Evolutionary conservation across 2,329 filamentous ascomycete genomes (phyloP), one percentile per base, ranked within the genome.

Genomic region (Diaporthe capsici): DNA sequence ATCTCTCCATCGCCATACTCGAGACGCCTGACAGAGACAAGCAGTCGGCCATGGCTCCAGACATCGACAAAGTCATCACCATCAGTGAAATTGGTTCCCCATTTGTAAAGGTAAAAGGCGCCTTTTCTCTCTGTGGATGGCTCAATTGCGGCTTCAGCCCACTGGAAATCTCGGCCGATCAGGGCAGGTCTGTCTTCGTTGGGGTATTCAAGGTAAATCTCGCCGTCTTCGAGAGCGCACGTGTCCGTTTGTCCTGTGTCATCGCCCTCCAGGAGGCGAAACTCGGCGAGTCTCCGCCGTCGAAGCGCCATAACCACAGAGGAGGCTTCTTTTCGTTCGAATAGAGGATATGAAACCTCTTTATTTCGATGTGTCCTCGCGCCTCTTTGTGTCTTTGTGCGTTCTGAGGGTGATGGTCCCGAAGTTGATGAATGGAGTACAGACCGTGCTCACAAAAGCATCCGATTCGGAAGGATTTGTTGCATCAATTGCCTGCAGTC

Each of bases 1-100:
- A 63, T 22, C 39, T 28, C 8, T 10, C n/a, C 39, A 63, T 63
- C 39, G 8, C n/a, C n/a, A 44, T 47, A 13, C 2, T 15, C 60
- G 13, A 31, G n/a, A 63, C 39, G 60, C 31, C 60, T 28, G 60
- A 63, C 39, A 20, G 60, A 63, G 60, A 63, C n/a, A 47, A 44
- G 60, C 15, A 63, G 39, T 63, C 60, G 39, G 25, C 60, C 25
- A 31, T 63, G 60, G 42, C 39, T 47, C 60, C 39, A 63, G 25
- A 63, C 42, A 31, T 63, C 25, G 39, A 63, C 39, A 1, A 28
- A 63, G 39, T 28, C 60, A 63, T 28, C 7, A 17, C 13, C 15
- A 44, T 47, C 37, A 12, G 42, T 28, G 25, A 31, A 63, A 3
- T 47, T 47, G 60, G 39, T 8, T 28, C 39, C 60, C 60, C 39